A percentile compares a stretch with the other conserved stretches of the same genome.
Evolutionary conservation across 805 yeast species (phyloP).

Genomic region (Hanseniaspora opuntiae): DNA sequence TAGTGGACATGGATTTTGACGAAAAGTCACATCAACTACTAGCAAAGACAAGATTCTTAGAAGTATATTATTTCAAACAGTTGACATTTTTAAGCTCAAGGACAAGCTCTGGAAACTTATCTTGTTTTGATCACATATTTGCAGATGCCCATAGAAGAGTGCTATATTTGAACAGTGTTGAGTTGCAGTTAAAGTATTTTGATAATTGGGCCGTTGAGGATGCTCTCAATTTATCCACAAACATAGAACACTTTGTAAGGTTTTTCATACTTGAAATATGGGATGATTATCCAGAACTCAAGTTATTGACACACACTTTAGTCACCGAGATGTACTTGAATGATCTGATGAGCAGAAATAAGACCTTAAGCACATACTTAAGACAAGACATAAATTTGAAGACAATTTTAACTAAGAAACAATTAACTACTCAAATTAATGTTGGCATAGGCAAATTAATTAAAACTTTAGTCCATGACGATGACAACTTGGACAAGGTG

Average conservation of each 20-base stretch:
- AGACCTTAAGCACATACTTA: neutral
- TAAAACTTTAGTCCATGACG: neutral
- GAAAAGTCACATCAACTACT: neutral
- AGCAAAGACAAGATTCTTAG: neutral
- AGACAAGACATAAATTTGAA: neutral
- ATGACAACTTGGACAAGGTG: neutral
- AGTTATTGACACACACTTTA: neutral
- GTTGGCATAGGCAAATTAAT: neutral
- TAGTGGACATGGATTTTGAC: neutral
- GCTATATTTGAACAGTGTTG: neutral
- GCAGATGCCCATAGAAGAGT: slow-evolving; percentile 4
- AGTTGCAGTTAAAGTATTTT: neutral
- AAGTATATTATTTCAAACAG: slow-evolving; percentile 3
- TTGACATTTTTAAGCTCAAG: neutral
- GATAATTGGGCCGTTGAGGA: neutral
- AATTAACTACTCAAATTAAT: neutral
- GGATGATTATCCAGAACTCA: slow-evolving; percentile 4
- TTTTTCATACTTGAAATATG: neutral
- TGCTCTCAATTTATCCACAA: neutral
- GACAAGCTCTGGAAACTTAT: neutral
- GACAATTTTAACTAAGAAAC: neutral
- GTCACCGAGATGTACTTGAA: neutral
- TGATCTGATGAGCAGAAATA: neutral
- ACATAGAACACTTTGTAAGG: neutral
- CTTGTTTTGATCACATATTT: neutral